A percentile compares a stretch with the other conserved stretches of the same genome.
phyloP scores from a whole-genome alignment of 2,329 filamentous ascomycete genomes.

The Sporothrix variecibatus region DNA sequence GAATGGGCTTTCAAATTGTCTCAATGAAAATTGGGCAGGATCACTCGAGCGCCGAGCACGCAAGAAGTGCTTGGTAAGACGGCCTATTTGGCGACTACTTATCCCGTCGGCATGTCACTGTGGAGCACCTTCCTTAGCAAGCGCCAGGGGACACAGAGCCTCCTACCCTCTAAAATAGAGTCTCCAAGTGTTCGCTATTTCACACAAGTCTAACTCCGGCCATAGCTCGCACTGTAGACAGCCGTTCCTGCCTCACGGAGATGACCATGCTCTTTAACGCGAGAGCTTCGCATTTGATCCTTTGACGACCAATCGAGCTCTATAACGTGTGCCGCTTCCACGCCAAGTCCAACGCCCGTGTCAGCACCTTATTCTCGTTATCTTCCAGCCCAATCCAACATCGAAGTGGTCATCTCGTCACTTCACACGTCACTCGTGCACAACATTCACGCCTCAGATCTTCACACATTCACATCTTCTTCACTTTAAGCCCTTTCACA shows the following conservation, averaged over 20 bases:
- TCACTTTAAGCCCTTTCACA: neutral
- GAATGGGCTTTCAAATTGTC: neutral
- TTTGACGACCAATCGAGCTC: neutral
- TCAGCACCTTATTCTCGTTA: neutral
- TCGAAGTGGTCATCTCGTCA: neutral
- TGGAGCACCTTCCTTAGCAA: neutral
- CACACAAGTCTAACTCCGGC: slow-evolving; percentile 6
- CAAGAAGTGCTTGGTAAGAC: neutral
- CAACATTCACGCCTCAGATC: no score
- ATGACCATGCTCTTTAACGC: neutral
- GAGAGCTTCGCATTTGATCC: neutral
- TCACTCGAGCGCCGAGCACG: neutral
- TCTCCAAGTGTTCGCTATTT: neutral
- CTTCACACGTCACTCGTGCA: neutral
- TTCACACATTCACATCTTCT: neutral
- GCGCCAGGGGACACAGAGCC: neutral
- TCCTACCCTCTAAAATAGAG: neutral
- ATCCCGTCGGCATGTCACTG: neutral
- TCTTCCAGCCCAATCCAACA: neutral
- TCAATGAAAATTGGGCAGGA: no score
- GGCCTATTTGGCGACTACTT: neutral
- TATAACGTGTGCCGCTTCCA: neutral
- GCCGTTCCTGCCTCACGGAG: neutral
- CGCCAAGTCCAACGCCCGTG: neutral
- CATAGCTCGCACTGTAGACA: neutral